phyloP scores from a whole-genome alignment of 2,329 filamentous ascomycete species.

The Westerdykella ornata region DNA sequence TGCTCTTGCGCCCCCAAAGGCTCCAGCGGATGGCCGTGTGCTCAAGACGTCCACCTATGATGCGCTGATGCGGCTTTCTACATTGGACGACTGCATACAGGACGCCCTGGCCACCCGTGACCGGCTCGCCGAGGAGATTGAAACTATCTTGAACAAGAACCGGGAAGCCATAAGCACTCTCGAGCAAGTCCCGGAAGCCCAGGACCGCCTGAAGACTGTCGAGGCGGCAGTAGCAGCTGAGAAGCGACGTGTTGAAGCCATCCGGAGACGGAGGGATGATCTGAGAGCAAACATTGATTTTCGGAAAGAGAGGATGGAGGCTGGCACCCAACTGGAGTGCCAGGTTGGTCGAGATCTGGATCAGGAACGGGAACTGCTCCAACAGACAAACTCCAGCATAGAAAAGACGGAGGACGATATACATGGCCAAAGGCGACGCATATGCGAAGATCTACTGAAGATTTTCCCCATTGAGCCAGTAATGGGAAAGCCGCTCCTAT shows the following conservation, averaged over 20 bases:
- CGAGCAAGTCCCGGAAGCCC: slow-evolving; percentile 38
- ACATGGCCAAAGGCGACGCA: slow-evolving; percentile 78
- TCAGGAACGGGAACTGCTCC: slow-evolving; percentile 42
- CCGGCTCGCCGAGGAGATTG: slow-evolving; percentile 71
- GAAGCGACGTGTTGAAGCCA: slow-evolving; percentile 57
- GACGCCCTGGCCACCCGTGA: slow-evolving; percentile 76
- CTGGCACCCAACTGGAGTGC: slow-evolving; percentile 55
- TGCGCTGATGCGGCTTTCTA: slow-evolving; percentile 78
- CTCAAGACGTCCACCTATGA: slow-evolving; percentile 76
- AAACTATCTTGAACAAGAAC: slow-evolving; percentile 41
- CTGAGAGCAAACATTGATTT: slow-evolving; percentile 59
- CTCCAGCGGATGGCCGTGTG: slow-evolving; percentile 42
- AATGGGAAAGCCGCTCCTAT: slow-evolving; percentile 59
- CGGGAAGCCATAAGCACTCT: slow-evolving; percentile 32
- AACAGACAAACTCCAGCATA: slow-evolving; percentile 51
- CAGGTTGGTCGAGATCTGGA: slow-evolving; percentile 56
- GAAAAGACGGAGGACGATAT: slow-evolving; percentile 57
- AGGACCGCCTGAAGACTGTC: slow-evolving; percentile 41
- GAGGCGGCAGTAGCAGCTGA: slow-evolving; percentile 55
- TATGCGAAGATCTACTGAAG: slow-evolving; percentile 71
- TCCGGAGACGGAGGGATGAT: slow-evolving; percentile 59
- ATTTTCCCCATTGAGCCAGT: slow-evolving; percentile 77
- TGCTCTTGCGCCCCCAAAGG: slow-evolving; percentile 29
- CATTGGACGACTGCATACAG: slow-evolving; percentile 83
- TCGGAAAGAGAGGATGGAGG: slow-evolving; percentile 60